Evolutionary conservation across 345 rosid genomes (phyloP), one percentile per base, ranked within the genome.

Genomic region (Stellera chamaejasme): DNA sequence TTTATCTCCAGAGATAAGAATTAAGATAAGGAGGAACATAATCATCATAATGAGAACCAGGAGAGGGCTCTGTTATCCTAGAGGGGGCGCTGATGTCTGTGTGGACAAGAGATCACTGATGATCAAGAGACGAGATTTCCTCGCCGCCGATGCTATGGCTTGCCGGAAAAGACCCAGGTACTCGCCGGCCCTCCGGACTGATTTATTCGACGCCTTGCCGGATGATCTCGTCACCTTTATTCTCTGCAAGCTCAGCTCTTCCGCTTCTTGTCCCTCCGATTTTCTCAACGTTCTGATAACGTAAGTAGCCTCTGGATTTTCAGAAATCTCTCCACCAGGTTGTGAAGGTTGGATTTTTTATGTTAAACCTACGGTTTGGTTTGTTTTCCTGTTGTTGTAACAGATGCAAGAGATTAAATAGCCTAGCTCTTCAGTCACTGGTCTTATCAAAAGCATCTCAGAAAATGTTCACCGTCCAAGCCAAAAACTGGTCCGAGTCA

Each of bases 321-420:
- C 39, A 32, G 7, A 32, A 32, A 5, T 32, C 39, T 32, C 9
- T 5, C 39, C 39, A 32, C 11, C 47, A 6, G 42, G 39, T 32
- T 32, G 7, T 0, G 39, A 32, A 32, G 3, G 39, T 32, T 8
- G 39, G 39, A 32, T 4, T 4, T 32, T 32, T 32, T 32, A 32
- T 32, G 7, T 32, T 32, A 32, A 32, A 32, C 3, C 39, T 32
- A 5, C 39, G 39, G 3, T 32, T 32, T 32, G 3, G 9, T n/a
- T 62, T 27, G 25, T 10, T 53, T 72, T 61, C 59, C 27, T 45
- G 42, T 72, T 58, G 57, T 27, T 45, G 27, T 23, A 59, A 62
- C 91, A 92, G 98, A 71, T 89, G 97, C 79, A 87, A 80, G 75
- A 89, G 94, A 67, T 71, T 93, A 19, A 82, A 83, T 12, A 64